Evolutionary conservation across 495 filamentous ascomycete genomes (phyloP), one percentile per base, ranked within the genome.

Genomic region (Parathielavia hyrcaniae): DNA sequence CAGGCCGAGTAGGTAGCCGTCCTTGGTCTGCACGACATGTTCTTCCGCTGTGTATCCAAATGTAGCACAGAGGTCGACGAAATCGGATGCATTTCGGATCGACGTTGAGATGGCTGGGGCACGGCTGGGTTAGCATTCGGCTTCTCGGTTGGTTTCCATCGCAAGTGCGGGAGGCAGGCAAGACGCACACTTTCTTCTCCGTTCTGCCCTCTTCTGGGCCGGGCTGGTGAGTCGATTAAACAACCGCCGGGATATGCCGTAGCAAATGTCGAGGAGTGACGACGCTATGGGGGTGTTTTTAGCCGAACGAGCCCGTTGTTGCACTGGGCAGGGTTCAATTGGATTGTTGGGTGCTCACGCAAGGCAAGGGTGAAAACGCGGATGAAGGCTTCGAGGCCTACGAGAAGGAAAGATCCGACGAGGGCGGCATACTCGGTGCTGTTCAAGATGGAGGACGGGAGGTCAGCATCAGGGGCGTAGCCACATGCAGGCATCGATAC

Each of bases 11-110:
- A 98, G 78, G 70, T 96, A 98, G 5, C 93, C 93, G 77, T 98
- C 93, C 46, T 80, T 79, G 1, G 93, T 98, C 73, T 96, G 92
- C 22, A 96, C 86, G 32, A 98, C 84, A 70, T 98, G 93, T 71
- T 98, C 93, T 68, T 98, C 93, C 12, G 92, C 86, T 64, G 88
- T 85, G 68, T 95, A 98, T 30, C 89, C 90, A 67, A 85, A 95
- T 23, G 95, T 74, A 32, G 85, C 82, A 69, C 95, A 97, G 10
- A 98, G 79, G 64, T 97, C 95, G 26, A 89, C 84, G 63, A 98
- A 97, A 61, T 97, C 93, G 34, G 86, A 85, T 13, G 92, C 89
- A 62, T 89, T 76, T 60, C 80, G 75, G 59, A 83, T 73, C 34
- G 76, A 73, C 13, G 65, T 75, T 13, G 79, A 81, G 50, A 81